Evolutionary conservation across 2,329 filamentous ascomycete species (phyloP).

Genomic region (Emericellopsis atlantica): DNA sequence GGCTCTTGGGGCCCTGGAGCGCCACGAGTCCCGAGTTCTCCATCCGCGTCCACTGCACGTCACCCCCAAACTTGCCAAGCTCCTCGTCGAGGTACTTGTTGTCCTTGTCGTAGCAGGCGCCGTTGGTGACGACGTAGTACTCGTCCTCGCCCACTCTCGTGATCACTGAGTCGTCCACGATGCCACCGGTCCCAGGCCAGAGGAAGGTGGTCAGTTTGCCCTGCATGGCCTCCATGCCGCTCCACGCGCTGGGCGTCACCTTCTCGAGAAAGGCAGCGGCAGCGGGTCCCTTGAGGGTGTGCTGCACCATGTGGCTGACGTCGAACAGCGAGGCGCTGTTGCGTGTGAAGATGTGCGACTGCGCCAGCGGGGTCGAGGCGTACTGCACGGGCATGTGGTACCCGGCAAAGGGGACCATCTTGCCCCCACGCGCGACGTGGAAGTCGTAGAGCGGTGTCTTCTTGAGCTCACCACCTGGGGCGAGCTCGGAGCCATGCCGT

Average conservation of each 20-base stretch:
- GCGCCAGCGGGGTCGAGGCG: slow-evolving; percentile 58
- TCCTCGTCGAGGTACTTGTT: slow-evolving; percentile 61
- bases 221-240: slow-evolving; percentile 49
- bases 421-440: slow-evolving; percentile 66
- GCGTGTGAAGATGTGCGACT: slow-evolving; percentile 84
- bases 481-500: background rate
- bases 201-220: slow-evolving; percentile 80
- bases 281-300: slow-evolving; percentile 69
- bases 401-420: slow-evolving; percentile 94
- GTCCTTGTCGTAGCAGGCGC: slow-evolving; percentile 83
- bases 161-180: slow-evolving; percentile 89
- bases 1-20: slow-evolving; percentile 73
- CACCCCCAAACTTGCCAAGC: slow-evolving; percentile 43
- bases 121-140: slow-evolving; percentile 95
- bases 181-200: slow-evolving; percentile 70
- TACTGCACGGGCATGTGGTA: slow-evolving; percentile 93
- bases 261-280: slow-evolving; percentile 72
- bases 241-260: slow-evolving; percentile 67
- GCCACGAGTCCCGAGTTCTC: slow-evolving; percentile 70
- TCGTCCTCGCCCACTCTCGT: slow-evolving; percentile 60
- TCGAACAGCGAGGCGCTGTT: slow-evolving; percentile 86
- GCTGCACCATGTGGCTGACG: slow-evolving; percentile 93
- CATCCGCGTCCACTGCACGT: slow-evolving; percentile 55
- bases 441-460: slow-evolving; percentile 70
- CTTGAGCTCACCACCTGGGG: slow-evolving; percentile 22